Percentiles rank a stretch among this genome's conserved stretches.
phyloP scores from a whole-genome alignment of 768 basidiomycete genomes.

The Rhodotorula babjevae region DNA sequence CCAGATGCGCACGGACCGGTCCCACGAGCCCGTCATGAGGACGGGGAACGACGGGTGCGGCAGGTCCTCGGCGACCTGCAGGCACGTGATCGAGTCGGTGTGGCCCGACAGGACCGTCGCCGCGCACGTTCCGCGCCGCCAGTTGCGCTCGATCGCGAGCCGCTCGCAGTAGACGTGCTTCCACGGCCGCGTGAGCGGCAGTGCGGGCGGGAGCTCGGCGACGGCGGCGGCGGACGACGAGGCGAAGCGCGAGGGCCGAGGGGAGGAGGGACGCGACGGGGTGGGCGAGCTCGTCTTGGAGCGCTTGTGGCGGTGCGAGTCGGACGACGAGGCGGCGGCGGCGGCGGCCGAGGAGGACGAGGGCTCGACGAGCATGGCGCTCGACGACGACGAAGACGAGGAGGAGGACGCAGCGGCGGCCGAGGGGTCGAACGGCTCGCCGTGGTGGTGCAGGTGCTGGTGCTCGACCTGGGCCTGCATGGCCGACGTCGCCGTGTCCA shows the following conservation, averaged over 20 bases:
- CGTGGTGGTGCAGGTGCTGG: slow-evolving; percentile 30
- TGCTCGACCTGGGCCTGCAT: slow-evolving; percentile 22
- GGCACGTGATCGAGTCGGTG: slow-evolving; percentile 92
- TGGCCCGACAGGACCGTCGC: slow-evolving; percentile 85
- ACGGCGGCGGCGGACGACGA: background rate
- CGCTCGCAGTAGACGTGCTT: slow-evolving; percentile 97
- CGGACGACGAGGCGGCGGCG: background rate
- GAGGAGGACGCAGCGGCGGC: too few relatives aligned
- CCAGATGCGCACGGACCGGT: slow-evolving; percentile 90
- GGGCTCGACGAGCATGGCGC: slow-evolving; percentile 11
- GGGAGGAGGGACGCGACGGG: slow-evolving; percentile 40
- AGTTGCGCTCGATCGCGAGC: slow-evolving; percentile 92
- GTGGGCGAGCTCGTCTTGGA: slow-evolving; percentile 37
- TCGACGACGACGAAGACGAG: background rate
- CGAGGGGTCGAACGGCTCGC: background rate
- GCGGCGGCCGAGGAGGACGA: background rate
- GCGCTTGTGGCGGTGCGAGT: slow-evolving; percentile 37
- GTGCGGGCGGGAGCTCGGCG: background rate
- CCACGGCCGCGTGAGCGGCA: slow-evolving; percentile 75
- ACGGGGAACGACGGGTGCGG: slow-evolving; percentile 80
- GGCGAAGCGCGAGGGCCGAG: slow-evolving; percentile 5
- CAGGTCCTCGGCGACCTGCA: slow-evolving; percentile 85
- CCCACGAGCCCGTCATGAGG: slow-evolving; percentile 95
- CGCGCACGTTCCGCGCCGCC: slow-evolving; percentile 85
- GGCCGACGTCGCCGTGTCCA: slow-evolving; percentile 24